These are phyloP conservation scores for Stropharia rugosoannulata DNA, from an alignment of 768 basidiomycete genomes.

Conservation along the genomic window DNA sequence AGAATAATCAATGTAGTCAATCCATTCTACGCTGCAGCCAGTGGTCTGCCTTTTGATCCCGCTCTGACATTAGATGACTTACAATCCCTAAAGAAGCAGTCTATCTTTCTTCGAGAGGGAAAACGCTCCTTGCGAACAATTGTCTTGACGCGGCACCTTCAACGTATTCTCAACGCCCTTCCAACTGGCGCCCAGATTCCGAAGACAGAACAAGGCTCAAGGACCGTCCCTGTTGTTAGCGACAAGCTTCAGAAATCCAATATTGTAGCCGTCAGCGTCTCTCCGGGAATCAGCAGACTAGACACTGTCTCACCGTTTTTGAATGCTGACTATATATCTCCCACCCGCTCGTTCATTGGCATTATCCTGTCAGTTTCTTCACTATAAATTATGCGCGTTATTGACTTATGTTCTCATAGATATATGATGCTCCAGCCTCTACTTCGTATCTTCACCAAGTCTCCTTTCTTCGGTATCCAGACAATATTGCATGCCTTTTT, in stretches of 20 bases:
- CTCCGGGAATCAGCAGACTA: slow-evolving; percentile 71
- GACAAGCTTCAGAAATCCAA: slow-evolving; percentile 57
- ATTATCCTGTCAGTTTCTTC: slow-evolving; percentile 44
- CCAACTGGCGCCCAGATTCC: slow-evolving; percentile 57
- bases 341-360: slow-evolving; percentile 39
- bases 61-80: slow-evolving; percentile 24
- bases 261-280: slow-evolving; percentile 71
- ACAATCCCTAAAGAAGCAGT: slow-evolving; percentile 17
- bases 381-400: slow-evolving; percentile 15
- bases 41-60: slow-evolving; percentile 32
- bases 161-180: slow-evolving; percentile 81
- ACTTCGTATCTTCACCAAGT: slow-evolving; percentile 68
- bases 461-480: slow-evolving; percentile 63
- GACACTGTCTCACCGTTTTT: slow-evolving; percentile 65
- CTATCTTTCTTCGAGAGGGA: slow-evolving; percentile 60
- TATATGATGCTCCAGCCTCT: slow-evolving; percentile 70
- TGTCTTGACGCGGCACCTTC: slow-evolving; percentile 75
- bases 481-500: slow-evolving; percentile 80
- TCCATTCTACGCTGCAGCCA: slow-evolving; percentile 86
- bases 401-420: slow-evolving; percentile 31
- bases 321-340: slow-evolving; percentile 42
- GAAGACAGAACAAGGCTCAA: slow-evolving; percentile 34
- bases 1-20: slow-evolving; percentile 87
- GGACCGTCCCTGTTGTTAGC: slow-evolving; percentile 35
- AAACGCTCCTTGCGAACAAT: slow-evolving; percentile 59